phyloP scores from a whole-genome alignment of 2,329 filamentous ascomycete genomes.

The Monilinia polystroma region DNA sequence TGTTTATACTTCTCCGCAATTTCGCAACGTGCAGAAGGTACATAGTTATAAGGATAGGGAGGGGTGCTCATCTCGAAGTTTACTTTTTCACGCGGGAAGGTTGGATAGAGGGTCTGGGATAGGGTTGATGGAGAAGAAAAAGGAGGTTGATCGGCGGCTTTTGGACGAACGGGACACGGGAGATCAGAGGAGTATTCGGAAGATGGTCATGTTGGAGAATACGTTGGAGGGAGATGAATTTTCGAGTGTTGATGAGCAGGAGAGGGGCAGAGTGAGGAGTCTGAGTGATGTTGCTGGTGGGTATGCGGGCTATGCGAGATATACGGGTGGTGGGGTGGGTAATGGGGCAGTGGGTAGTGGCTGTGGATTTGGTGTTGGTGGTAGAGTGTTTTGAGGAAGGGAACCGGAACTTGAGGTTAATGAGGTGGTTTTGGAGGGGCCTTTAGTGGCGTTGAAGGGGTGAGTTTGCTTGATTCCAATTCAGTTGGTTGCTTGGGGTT shows the following conservation, averaged over 20 bases:
- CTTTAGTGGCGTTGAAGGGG: constrained; percentile 10
- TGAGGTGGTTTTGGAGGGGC: constrained; percentile 17
- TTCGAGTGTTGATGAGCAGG: not conserved
- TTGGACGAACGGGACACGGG: not conserved
- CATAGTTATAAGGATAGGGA: not conserved
- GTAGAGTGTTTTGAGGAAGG: not conserved
- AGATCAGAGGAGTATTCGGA: not conserved
- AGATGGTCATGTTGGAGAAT: too few species aligned
- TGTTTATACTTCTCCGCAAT: not conserved
- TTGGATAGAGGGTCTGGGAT: too few species aligned
- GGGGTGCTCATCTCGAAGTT: not conserved
- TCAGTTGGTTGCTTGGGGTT: not conserved
- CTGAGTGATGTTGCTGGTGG: not conserved
- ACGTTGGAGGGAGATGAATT: not conserved
- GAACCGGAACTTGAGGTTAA: not conserved
- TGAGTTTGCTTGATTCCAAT: not conserved
- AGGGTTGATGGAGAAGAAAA: not conserved
- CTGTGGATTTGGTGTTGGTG: not conserved
- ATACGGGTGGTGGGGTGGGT: not conserved
- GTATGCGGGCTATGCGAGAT: not conserved
- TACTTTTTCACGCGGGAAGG: too few species aligned
- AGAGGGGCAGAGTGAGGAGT: not conserved
- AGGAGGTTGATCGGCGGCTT: not conserved
- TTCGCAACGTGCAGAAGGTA: too few species aligned
- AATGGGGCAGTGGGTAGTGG: not conserved